These are phyloP conservation scores for Myxozyma sirexii DNA, from an alignment of 805 yeast genomes.

Conservation along the genomic window DNA sequence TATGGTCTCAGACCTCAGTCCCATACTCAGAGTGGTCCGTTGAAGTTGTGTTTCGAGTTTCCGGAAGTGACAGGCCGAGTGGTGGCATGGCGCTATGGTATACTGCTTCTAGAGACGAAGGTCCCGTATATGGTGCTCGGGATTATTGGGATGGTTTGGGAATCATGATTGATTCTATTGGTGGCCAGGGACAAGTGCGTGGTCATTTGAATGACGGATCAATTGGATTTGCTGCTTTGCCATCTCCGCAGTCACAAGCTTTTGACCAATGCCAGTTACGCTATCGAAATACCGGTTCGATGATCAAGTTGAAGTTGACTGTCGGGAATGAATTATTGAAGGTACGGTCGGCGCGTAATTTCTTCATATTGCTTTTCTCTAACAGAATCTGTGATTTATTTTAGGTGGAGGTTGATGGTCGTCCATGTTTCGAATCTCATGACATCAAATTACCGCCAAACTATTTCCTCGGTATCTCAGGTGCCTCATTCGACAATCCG, in stretches of 20 bases:
- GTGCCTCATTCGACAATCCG: constrained; percentile 35
- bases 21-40: constrained; percentile 43
- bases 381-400: too few relatives aligned
- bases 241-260: constrained; percentile 40
- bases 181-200: constrained; percentile 40
- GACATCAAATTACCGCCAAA: constrained; percentile 42
- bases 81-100: constrained; percentile 47
- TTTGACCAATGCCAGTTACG: constrained; percentile 44
- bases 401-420: constrained; percentile 45
- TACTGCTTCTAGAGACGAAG: constrained; percentile 39
- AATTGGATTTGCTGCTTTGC: constrained; percentile 34
- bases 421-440: constrained; percentile 43
- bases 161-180: constrained; percentile 44
- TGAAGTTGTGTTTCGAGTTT: constrained; percentile 40
- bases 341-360: not conserved
- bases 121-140: constrained; percentile 45
- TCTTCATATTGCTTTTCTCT: too few relatives aligned
- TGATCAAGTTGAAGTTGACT: constrained; percentile 40
- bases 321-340: constrained; percentile 40
- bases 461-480: constrained; percentile 44
- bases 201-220: constrained; percentile 49
- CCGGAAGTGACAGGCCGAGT: constrained; percentile 42
- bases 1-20: constrained; percentile 42
- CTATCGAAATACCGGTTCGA: constrained; percentile 43
- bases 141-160: constrained; percentile 49